Conservation (phyloP, 495 filamentous ascomycete genomes). For the Neurospora sublineolata region DNA sequence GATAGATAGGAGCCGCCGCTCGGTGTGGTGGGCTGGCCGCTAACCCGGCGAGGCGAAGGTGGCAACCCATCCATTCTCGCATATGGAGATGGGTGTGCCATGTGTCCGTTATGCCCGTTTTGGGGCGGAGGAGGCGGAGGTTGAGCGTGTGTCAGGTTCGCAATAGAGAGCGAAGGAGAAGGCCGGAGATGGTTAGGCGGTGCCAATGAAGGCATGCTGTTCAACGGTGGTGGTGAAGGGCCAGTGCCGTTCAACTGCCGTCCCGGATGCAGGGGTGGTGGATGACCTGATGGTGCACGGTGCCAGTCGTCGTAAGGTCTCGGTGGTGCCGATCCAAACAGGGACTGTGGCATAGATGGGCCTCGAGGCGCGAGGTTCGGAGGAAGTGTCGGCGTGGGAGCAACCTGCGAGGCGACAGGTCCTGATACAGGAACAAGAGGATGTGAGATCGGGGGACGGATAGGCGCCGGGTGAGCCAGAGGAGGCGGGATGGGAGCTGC, state of each 20-base stretch:
- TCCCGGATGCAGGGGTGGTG: constrained; percentile 20
- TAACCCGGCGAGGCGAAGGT: constrained; percentile 26
- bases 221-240: constrained; percentile 20
- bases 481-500: constrained; percentile 4
- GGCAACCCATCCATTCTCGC: constrained; percentile 25
- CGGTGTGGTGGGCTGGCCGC: constrained; percentile 17
- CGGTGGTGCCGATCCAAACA: constrained; percentile 14
- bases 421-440: constrained; percentile 25
- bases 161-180: constrained; percentile 17
- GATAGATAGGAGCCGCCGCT: constrained; percentile 14
- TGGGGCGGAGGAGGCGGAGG: constrained; percentile 19
- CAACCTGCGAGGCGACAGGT: constrained; percentile 27
- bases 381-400: constrained; percentile 20
- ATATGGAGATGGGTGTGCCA: constrained; percentile 23
- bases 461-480: constrained; percentile 5
- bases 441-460: constrained; percentile 6
- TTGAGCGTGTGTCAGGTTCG: constrained; percentile 18
- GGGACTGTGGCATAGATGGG: constrained; percentile 16
- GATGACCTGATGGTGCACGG: constrained; percentile 20
- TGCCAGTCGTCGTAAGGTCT: constrained; percentile 27
- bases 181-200: constrained; percentile 33
- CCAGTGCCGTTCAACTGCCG: constrained; percentile 31
- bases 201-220: constrained; percentile 27
- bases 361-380: constrained; percentile 15
- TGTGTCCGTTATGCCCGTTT: constrained; percentile 29